These are phyloP conservation scores for Sporobolomyces phaffii DNA, from an alignment of 768 basidiomycete genomes.

Conservation along the genomic window DNA sequence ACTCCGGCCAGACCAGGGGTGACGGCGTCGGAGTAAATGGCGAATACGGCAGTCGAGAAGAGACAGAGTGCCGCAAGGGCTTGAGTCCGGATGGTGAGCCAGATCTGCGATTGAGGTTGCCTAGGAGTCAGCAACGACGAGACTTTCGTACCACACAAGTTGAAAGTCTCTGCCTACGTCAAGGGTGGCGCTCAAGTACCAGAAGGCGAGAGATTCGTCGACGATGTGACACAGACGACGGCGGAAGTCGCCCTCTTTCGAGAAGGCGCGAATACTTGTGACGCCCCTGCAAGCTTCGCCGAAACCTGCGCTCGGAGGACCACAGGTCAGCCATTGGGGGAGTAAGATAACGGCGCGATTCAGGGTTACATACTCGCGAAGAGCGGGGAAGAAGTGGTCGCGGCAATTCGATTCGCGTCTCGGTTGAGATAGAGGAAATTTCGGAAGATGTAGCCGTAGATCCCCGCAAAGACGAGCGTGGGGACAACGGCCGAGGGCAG, in stretches of 20 bases:
- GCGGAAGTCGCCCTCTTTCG: constrained; percentile 57
- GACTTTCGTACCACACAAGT: too few species aligned
- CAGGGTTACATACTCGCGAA: too few species aligned
- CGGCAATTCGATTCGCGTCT: constrained; percentile 55
- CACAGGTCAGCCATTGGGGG: neutral
- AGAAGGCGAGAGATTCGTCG: constrained; percentile 63
- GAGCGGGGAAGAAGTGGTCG: constrained; percentile 47
- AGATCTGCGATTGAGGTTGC: constrained; percentile 27
- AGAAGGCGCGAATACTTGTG: constrained; percentile 48
- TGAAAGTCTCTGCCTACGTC: constrained; percentile 55
- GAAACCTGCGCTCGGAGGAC: constrained; percentile 3
- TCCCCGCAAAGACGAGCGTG: constrained; percentile 61
- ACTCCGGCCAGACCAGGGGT: constrained; percentile 62
- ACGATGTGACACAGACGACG: constrained; percentile 64
- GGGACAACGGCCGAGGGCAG: constrained; percentile 62
- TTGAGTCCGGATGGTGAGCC: constrained; percentile 34
- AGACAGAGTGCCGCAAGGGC: constrained; percentile 29
- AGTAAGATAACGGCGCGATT: too few species aligned
- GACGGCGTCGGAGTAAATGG: constrained; percentile 55
- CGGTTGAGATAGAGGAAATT: constrained; percentile 59
- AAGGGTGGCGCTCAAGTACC: constrained; percentile 58
- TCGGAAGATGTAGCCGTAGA: constrained; percentile 62
- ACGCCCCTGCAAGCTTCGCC: constrained; percentile 47
- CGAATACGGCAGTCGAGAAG: constrained; percentile 50
- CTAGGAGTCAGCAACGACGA: too few species aligned